Percentiles rank a stretch among this genome's conserved stretches.
These are phyloP conservation scores for Mrakia frigida DNA, from an alignment of 768 basidiomycete species.

Conservation along the genomic window DNA sequence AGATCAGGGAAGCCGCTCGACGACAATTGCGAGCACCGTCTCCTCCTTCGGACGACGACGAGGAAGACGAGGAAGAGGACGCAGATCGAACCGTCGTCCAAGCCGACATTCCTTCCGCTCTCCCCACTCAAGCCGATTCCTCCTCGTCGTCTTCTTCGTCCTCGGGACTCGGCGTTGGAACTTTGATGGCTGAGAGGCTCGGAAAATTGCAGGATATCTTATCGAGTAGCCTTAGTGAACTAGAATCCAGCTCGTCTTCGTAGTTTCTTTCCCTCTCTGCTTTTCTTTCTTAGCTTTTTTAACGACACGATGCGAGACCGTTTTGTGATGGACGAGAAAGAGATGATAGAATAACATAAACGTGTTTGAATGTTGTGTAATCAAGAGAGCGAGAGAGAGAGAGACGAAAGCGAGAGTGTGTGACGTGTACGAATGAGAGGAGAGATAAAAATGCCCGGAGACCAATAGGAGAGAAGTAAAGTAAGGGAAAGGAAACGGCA, in stretches of 20 bases:
- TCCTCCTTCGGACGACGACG: neutral
- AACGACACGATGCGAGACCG: too few species aligned
- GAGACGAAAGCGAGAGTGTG: too few species aligned
- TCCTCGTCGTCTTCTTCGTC: neutral
- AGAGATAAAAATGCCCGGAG: neutral
- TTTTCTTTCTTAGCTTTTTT: too few species aligned
- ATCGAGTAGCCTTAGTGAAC: neutral
- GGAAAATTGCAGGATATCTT: neutral
- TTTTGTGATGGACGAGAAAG: too few species aligned
- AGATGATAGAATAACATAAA: too few species aligned
- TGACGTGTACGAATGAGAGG: too few species aligned
- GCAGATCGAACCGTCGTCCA: neutral
- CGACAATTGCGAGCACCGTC: neutral
- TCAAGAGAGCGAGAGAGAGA: too few species aligned
- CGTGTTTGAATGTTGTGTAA: too few species aligned
- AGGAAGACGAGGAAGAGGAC: conserved; percentile 13
- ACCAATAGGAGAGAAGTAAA: neutral
- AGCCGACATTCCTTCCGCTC: too few species aligned
- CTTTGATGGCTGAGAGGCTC: neutral
- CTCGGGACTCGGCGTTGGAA: neutral
- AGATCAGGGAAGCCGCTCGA: too few species aligned
- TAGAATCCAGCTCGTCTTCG: neutral
- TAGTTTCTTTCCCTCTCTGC: too few species aligned
- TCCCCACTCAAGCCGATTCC: neutral
- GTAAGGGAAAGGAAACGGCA: neutral